Evolutionary conservation across 2,329 filamentous ascomycete species (phyloP).

Genomic region (Tolypocladium pustulatum): DNA sequence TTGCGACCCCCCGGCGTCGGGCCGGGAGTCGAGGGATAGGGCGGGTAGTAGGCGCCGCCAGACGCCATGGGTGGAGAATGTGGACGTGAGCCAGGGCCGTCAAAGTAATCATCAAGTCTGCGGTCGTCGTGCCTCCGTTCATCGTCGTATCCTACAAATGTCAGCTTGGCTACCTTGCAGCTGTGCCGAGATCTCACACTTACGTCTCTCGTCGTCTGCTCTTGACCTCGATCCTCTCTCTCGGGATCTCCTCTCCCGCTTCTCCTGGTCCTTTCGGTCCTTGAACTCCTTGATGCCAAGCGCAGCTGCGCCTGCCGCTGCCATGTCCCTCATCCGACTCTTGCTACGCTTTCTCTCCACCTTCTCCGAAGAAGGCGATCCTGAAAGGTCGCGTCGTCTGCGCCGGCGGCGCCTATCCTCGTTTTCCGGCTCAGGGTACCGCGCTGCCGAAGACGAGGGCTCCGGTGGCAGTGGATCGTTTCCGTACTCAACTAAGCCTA

Average conservation of each 20-base stretch:
- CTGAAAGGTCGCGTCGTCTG: constrained; percentile 26
- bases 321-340: constrained; percentile 44
- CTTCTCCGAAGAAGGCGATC: constrained; percentile 21
- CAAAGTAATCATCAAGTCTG: constrained; percentile 22
- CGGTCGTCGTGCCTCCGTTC: constrained; percentile 22
- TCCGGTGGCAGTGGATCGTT: constrained; percentile 41
- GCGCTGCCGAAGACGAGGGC: constrained; percentile 20
- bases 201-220: constrained; percentile 10
- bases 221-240: constrained; percentile 24
- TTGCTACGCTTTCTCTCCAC: constrained; percentile 37
- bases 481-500: constrained; percentile 61
- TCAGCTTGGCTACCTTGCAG: not conserved
- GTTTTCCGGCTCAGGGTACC: constrained; percentile 37
- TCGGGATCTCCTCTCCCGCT: constrained; percentile 19
- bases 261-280: constrained; percentile 36
- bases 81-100: constrained; percentile 22
- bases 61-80: constrained; percentile 40
- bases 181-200: constrained; percentile 13
- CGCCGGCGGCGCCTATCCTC: constrained; percentile 30
- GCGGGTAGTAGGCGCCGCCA: constrained; percentile 38
- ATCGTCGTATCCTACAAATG: constrained; percentile 22
- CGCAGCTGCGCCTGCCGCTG: constrained; percentile 49
- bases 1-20: constrained; percentile 5
- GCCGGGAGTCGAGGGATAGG: constrained; percentile 23
- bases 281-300: constrained; percentile 52